These are phyloP conservation scores for Penicillium riverlandense DNA, from an alignment of 495 filamentous ascomycete genomes.

Conservation along the genomic window DNA sequence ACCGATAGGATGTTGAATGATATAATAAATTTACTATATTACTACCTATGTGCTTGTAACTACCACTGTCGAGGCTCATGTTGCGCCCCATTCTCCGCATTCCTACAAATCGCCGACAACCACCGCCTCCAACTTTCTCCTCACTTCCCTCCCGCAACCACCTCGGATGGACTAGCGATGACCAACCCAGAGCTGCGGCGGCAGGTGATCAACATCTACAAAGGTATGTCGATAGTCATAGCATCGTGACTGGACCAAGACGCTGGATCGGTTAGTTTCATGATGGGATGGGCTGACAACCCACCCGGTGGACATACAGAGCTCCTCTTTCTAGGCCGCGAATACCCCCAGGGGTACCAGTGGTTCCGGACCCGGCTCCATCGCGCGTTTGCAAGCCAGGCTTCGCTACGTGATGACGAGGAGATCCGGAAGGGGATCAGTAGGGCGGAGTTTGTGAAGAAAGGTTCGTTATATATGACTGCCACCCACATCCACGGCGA, in stretches of 20 bases:
- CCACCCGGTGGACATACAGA: conserved; percentile 38
- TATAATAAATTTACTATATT: not conserved
- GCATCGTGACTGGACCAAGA: too few species aligned
- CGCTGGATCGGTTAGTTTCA: too few species aligned
- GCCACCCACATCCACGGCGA: not conserved
- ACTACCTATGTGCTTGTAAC: too few species aligned
- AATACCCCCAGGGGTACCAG: conserved; percentile 80
- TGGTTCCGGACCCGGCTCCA: conserved; percentile 81
- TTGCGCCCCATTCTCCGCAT: conserved; percentile 7
- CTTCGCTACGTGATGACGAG: conserved; percentile 59
- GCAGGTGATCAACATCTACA: conserved; percentile 86
- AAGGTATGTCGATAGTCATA: conserved; percentile 47
- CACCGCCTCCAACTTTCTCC: not conserved
- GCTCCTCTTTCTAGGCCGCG: conserved; percentile 73
- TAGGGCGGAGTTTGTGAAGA: conserved; percentile 81
- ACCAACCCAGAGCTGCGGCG: conserved; percentile 55
- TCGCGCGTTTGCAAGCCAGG: conserved; percentile 72
- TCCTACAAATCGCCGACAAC: conserved; percentile 11
- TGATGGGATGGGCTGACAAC: too few species aligned
- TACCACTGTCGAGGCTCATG: not conserved
- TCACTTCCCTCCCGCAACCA: too few species aligned
- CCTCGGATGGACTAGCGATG: conserved; percentile 21
- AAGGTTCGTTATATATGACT: conserved; percentile 46
- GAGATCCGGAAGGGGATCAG: conserved; percentile 69
- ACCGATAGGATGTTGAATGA: not conserved